Base-by-base conservation (phyloP, 805 yeast genomes). In the Cyberlindnera petersonii region DNA sequence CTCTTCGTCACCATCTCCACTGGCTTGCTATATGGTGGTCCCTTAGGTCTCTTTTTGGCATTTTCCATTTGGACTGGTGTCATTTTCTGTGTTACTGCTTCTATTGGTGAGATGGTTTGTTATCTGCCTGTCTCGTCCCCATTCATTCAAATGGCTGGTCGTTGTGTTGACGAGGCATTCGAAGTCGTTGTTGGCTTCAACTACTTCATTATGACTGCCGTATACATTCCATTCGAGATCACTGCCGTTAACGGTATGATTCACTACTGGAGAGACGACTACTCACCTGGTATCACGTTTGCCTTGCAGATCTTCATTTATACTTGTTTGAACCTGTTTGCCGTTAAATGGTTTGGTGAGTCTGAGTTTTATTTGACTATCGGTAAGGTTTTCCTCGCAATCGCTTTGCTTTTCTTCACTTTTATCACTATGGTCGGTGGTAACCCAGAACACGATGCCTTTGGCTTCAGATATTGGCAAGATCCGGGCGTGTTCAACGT, bases 361-460 rank as follows among this genome's bases (percentile, higher is more conserved):
- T 68, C 79, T 21, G 95, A 86, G 60, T 86, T 86, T 54, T 78
- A 81, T 77, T 64, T 85, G 16, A 74, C 88, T 4, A 65, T 84
- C 16, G 81, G 84, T 37, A 86, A 86, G 55, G 74, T 86, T 38
- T 48, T 84, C 7, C 68, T 86, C 34, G 86, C 88, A 14, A 55
- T 79, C 15, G 94, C 89, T 4, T 67, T 86, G 36, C 69, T 86
- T 35, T 57, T 80, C 29, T 85, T 82, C 62, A 83, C 91, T 5
- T 80, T 86, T 50, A 60, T 85, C 37, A 78, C 86, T 6, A 86
- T 86, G 91, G 76, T 82, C 24, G 95, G 95, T 28, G 96, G 95
- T 19, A 86, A 84, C 58, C 94, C 94, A 2, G 59, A 67, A 33
- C 77, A 73, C 43, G 85, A 82, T 48, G 72, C 67, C 4, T 75